These are phyloP conservation scores for Karstenula rhodostoma DNA, from an alignment of 2,329 filamentous ascomycete genomes.

Conservation along the genomic window DNA sequence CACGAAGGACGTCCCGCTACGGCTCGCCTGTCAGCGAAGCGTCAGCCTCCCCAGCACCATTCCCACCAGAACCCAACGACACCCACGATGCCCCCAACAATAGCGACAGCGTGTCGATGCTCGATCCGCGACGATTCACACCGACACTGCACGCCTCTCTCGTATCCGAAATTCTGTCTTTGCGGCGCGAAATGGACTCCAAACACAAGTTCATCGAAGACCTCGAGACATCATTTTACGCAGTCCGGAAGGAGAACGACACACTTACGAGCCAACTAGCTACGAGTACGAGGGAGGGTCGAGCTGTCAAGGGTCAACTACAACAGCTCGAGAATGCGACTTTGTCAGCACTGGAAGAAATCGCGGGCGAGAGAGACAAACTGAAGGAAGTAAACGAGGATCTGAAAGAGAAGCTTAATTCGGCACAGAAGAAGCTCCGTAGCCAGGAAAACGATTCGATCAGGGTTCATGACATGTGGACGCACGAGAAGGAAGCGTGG, in stretches of 20 bases:
- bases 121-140: slow-evolving; percentile 92
- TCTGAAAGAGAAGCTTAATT: slow-evolving; percentile 78
- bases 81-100: slow-evolving; percentile 63
- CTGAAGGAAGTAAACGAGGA: slow-evolving; percentile 77
- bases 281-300: slow-evolving; percentile 75
- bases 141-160: slow-evolving; percentile 93
- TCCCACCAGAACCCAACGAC: slow-evolving; percentile 60
- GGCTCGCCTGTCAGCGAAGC: slow-evolving; percentile 67
- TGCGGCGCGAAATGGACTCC: slow-evolving; percentile 89
- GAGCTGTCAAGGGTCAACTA: slow-evolving; percentile 84
- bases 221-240: slow-evolving; percentile 78
- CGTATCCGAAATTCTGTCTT: slow-evolving; percentile 88
- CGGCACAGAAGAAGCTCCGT: slow-evolving; percentile 77
- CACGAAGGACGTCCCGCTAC: slow-evolving; percentile 70
- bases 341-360: slow-evolving; percentile 81
- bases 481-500: slow-evolving; percentile 84
- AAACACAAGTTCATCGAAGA: slow-evolving; percentile 87
- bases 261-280: slow-evolving; percentile 68
- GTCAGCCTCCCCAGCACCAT: slow-evolving; percentile 67
- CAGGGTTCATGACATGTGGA: slow-evolving; percentile 80
- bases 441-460: slow-evolving; percentile 84
- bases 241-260: slow-evolving; percentile 77
- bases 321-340: slow-evolving; percentile 88
- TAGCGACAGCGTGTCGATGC: slow-evolving; percentile 75
- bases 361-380: slow-evolving; percentile 86